Evolutionary conservation across 1,139 yeast genomes (phyloP), one percentile per base, ranked within the genome.

Genomic region (Sugiyamaella neomexicana): DNA sequence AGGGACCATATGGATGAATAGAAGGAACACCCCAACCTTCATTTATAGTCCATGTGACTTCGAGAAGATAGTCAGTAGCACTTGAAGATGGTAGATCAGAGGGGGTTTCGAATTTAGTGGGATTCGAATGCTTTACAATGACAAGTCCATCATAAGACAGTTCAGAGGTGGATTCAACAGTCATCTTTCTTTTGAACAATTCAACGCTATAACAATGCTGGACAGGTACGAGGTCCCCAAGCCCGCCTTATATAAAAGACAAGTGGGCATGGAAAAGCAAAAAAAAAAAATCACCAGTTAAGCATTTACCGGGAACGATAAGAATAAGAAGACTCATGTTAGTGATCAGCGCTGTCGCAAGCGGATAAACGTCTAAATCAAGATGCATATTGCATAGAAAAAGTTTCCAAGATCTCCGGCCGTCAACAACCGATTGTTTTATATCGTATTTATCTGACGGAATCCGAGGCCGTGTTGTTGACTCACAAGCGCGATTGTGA

Each of bases 1-100:
- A 64, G 39, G 74, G 71, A 48, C 72, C 74, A 65, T 69, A 74
- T 16, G 79, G 77, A 37, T 69, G 63, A 55, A 75, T 72, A 46
- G 59, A 63, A 13, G 79, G 78, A 12, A 69, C 62, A 6, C 65
- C 68, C 79, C 79, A 75, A 5, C 79, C 79, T 12, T 62, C 50
- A 13, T 61, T 64, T 15, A 62, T 61, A 49, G 65, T 66, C 76
- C 78, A 75, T 60, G 72, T 75, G 16, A 74, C 66, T 60, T 72
- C 74, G 58, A 75, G 65, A 71, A 75, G 74, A 61, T 75, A 77
- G 66, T 75, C 79, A 51, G 84, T 65, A 50, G 58, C 52, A 25
- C 42, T 43, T 38, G 56, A 53, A 23, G 55, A 41, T 5, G 58
- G 56, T 16, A 63, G 56, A 5, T 60, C 60, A 23, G 58, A 46